These are phyloP conservation scores for Thamnidium elegans DNA, from an alignment of 192 early-diverging fungal genomes.

Conservation along the genomic window DNA sequence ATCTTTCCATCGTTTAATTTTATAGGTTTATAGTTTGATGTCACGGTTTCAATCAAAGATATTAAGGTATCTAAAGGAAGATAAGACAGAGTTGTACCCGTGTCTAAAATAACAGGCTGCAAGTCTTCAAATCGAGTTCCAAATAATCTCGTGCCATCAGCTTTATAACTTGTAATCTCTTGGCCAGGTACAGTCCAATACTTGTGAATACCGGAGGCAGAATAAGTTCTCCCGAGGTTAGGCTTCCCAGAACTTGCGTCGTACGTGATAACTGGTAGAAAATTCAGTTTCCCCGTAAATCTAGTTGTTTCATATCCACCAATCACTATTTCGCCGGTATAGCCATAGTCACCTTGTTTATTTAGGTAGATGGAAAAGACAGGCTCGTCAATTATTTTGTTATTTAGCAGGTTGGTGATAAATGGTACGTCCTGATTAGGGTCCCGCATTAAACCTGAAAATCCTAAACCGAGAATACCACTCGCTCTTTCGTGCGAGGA, in stretches of 20 bases:
- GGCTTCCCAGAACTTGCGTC: background rate
- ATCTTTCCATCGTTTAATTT: constrained; percentile 3
- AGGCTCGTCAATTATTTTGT: constrained; percentile 20
- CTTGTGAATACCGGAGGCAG: background rate
- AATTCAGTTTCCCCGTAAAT: constrained; percentile 43
- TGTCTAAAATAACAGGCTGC: constrained; percentile 25
- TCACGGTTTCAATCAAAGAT: background rate
- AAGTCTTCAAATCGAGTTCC: background rate
- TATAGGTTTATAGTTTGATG: constrained; percentile 1
- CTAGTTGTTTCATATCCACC: constrained; percentile 45
- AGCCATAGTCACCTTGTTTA: constrained; percentile 4
- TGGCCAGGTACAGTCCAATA: constrained; percentile 31
- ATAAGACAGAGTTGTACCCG: constrained; percentile 31
- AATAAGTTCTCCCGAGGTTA: background rate
- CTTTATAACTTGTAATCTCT: background rate
- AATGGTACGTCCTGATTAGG: constrained; percentile 18
- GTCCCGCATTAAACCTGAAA: constrained; percentile 16
- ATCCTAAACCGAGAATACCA: constrained; percentile 38
- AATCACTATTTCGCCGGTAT: constrained; percentile 46
- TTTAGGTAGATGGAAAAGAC: constrained; percentile 30
- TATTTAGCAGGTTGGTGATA: constrained; percentile 16
- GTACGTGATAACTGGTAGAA: constrained; percentile 30
- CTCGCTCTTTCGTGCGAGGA: constrained; percentile 20
- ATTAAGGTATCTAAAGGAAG: constrained; percentile 6
- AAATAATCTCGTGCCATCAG: background rate